A percentile compares a stretch with the other conserved stretches of the same genome.
Evolutionary conservation across 2,329 filamentous ascomycete species (phyloP).

Genomic region (Microdochium trichocladiopsis): DNA sequence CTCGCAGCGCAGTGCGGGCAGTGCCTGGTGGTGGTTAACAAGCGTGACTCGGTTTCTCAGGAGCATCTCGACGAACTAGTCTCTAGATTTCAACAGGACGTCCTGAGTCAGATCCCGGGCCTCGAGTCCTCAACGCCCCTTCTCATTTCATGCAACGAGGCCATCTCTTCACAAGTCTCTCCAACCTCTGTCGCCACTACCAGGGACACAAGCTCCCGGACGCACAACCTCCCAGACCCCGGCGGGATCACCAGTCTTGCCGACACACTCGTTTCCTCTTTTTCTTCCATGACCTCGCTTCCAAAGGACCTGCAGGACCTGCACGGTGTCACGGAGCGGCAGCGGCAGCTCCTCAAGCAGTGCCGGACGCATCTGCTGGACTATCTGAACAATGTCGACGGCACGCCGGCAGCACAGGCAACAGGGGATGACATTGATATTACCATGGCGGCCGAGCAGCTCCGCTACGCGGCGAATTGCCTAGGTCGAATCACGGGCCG

Average conservation of each 20-base stretch:
- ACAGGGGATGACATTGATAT: slow-evolving; percentile 60
- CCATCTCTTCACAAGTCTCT: slow-evolving; percentile 18
- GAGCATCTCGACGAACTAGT: slow-evolving; percentile 29
- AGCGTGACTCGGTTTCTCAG: slow-evolving; percentile 42
- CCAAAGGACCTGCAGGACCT: slow-evolving; percentile 72
- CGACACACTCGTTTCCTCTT: slow-evolving; percentile 57
- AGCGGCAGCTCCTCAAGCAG: slow-evolving; percentile 70
- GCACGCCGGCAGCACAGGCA: slow-evolving; percentile 13
- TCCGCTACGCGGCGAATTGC: slow-evolving; percentile 72
- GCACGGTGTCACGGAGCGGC: slow-evolving; percentile 83
- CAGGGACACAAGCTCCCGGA: slow-evolving; percentile 6
- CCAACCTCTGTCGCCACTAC: not conserved
- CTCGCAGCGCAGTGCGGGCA: slow-evolving; percentile 42
- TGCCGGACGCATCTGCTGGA: slow-evolving; percentile 66
- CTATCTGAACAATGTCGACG: slow-evolving; percentile 57
- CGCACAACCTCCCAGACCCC: slow-evolving; percentile 34
- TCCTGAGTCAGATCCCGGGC: slow-evolving; percentile 31
- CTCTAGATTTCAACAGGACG: slow-evolving; percentile 25
- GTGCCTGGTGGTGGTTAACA: slow-evolving; percentile 54
- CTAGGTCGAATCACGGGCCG: slow-evolving; percentile 84
- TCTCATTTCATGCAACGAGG: slow-evolving; percentile 67
- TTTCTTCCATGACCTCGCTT: slow-evolving; percentile 64
- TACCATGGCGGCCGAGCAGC: slow-evolving; percentile 82
- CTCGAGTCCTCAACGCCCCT: slow-evolving; percentile 34
- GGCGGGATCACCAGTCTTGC: slow-evolving; percentile 66